These are phyloP conservation scores for Apiospora hydei DNA, from an alignment of 2,329 filamentous ascomycete species.

Conservation along the genomic window DNA sequence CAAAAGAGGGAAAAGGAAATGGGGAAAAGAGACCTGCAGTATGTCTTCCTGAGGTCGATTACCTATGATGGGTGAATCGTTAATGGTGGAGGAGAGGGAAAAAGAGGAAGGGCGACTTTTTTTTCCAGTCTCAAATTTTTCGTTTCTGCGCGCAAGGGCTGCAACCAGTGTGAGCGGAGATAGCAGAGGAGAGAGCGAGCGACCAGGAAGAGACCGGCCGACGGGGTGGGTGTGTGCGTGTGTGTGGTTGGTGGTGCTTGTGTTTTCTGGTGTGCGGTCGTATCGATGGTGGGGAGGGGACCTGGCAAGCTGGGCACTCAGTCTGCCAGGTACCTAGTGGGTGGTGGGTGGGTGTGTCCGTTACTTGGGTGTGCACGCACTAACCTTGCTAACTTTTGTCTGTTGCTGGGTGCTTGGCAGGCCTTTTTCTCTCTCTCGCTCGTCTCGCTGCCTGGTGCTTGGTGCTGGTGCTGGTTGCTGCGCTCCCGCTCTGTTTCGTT, in stretches of 20 bases:
- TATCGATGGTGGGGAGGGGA: background rate
- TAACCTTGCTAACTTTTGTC: conserved; percentile 19
- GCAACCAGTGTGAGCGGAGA: conserved; percentile 21
- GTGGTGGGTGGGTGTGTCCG: background rate
- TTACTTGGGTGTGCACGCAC: conserved; percentile 21
- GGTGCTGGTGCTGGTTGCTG: conserved; percentile 1
- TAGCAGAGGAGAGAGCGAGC: conserved; percentile 13
- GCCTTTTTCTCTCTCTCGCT: background rate
- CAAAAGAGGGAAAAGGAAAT: conserved; percentile 15
- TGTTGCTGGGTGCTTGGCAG: conserved; percentile 12
- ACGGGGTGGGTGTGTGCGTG: background rate
- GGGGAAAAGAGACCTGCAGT: conserved; percentile 20
- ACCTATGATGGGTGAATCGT: conserved; percentile 21
- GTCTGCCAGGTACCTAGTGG: background rate
- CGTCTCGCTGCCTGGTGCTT: background rate
- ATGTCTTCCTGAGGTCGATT: conserved; percentile 25
- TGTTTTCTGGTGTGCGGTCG: background rate
- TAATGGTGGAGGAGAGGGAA: conserved; percentile 14
- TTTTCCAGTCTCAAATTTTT: conserved; percentile 24
- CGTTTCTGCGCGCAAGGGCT: conserved; percentile 22
- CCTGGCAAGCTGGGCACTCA: too few relatives aligned
- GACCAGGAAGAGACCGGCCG: background rate
- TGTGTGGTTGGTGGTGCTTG: background rate
- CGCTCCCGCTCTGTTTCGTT: conserved; percentile 19
- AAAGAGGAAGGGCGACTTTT: conserved; percentile 22